Percentiles rank a stretch among this genome's conserved stretches.
These are phyloP conservation scores for Silene latifolia DNA, from an alignment of 148 eudicot species.

Conservation along the genomic window DNA sequence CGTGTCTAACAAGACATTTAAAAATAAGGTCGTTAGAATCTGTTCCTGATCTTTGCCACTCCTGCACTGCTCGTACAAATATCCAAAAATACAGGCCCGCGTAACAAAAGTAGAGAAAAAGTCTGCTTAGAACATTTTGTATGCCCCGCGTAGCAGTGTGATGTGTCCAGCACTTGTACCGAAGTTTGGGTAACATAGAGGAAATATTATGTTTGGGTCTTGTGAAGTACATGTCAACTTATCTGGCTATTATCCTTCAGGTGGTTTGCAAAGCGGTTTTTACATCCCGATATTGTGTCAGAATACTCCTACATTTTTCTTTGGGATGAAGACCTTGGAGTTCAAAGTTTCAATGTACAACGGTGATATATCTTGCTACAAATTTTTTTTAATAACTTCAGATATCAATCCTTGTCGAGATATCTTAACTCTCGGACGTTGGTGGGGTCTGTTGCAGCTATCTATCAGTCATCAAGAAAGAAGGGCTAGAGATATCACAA, in stretches of 20 bases:
- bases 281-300: conserved; percentile 66
- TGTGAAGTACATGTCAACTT: neutral
- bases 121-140: too few relatives aligned
- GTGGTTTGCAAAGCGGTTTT: conserved; percentile 83
- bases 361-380: conserved; percentile 29
- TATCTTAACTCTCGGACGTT: conserved; percentile 1
- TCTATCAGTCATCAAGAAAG: conserved; percentile 45
- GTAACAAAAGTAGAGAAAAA: too few relatives aligned
- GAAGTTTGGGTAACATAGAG: too few relatives aligned
- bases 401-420: neutral
- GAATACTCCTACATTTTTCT: conserved; percentile 62
- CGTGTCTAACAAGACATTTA: too few relatives aligned
- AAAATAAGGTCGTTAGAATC: too few relatives aligned
- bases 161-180: too few relatives aligned
- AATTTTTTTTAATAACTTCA: neutral
- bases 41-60: too few relatives aligned
- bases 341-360: conserved; percentile 49
- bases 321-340: conserved; percentile 81
- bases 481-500: conserved; percentile 68
- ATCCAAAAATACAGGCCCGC: too few relatives aligned
- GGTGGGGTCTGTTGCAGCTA: conserved; percentile 41
- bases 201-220: too few relatives aligned
- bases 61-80: too few relatives aligned
- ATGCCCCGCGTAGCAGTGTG: too few relatives aligned
- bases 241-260: conserved; percentile 25